These are phyloP conservation scores for Pyricularia sp. DNA, from an alignment of 2,329 filamentous ascomycete genomes.

Conservation along the genomic window DNA sequence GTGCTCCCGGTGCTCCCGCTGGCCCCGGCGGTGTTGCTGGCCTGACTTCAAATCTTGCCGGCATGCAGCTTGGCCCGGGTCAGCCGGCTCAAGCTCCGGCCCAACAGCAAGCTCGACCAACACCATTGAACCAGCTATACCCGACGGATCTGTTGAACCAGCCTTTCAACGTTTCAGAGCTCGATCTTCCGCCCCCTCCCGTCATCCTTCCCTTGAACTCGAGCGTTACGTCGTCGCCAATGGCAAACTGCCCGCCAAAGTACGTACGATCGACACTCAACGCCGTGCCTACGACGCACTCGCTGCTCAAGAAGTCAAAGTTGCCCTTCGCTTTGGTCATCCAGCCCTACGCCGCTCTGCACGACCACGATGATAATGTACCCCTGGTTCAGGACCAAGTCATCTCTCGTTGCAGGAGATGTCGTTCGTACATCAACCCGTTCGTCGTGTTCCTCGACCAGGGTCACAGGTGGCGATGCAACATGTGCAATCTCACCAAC, in stretches of 20 bases:
- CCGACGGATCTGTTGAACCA: conserved; percentile 86
- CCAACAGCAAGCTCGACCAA: conserved; percentile 31
- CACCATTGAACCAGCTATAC: conserved; percentile 75
- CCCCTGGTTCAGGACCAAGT: conserved; percentile 94
- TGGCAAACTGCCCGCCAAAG: conserved; percentile 86
- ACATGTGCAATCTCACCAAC: conserved; percentile 99
- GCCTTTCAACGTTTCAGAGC: conserved; percentile 86
- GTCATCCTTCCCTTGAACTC: conserved; percentile 83
- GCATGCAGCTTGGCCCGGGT: conserved; percentile 68
- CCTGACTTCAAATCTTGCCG: conserved; percentile 76
- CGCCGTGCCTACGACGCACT: conserved; percentile 84
- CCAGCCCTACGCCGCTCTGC: conserved; percentile 86
- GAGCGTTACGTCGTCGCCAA: conserved; percentile 81
- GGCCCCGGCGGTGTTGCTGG: conserved; percentile 48
- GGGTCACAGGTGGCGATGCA: conserved; percentile 96
- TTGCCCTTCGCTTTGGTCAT: conserved; percentile 93
- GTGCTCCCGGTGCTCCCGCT: conserved; percentile 22
- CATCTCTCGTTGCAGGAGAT: conserved; percentile 91
- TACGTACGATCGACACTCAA: conserved; percentile 95
- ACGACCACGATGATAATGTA: conserved; percentile 84
- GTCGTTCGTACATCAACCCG: conserved; percentile 94
- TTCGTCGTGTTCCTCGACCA: conserved; percentile 95
- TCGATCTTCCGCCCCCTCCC: conserved; percentile 83
- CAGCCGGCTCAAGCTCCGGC: conserved; percentile 28
- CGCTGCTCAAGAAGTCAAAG: conserved; percentile 91